Evolutionary conservation across 1,139 yeast species (phyloP), one percentile per base, ranked within the genome.

Genomic region (Saccharomyces hybrid): DNA sequence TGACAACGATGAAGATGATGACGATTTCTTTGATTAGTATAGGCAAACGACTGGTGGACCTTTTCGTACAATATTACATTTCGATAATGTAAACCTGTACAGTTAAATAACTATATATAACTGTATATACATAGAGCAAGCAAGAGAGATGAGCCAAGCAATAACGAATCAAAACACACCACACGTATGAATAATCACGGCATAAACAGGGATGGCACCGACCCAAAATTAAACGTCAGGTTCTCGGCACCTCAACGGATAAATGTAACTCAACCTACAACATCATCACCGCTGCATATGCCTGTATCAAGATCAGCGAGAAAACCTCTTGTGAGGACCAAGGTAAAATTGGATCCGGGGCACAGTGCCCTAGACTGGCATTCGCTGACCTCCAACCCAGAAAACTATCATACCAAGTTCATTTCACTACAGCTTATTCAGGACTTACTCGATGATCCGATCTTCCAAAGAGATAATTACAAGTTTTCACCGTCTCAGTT

Each of bases 11-110:
- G 65, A 60, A 34, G 70, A 66, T 13, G 73, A 73, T n/a, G 76
- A 73, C 57, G 78, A 75, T 58, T 75, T 75, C 62, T 75, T 75
- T 54, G 78, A 75, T 56, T 73, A 60, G 49, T 46, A 25, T 16
- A 38, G 5, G 11, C 4, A 38, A 16, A 16, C 44, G 44, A 16
- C 11, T 38, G 11, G 13, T 38, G 5, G 11, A 1, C 11, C 5
- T 16, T 38, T 38, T 38, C 44, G 44, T 38, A 38, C 11, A 16
- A 38, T 38, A 16, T 47, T 32, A 27, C 23, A 38, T 19, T 19
- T 19, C 19, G 23, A 19, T 2, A 19, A 19, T 2, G 3, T 2
- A 19, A 19, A 19, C 3, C 3, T 19, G 23, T 19, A 19, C 23
- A 19, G 23, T 2, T 19, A 19, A 19, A 19, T 19, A 19, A 2